Base-by-base conservation (phyloP, 148 eudicot genomes). In the Diospyros kaki region DNA sequence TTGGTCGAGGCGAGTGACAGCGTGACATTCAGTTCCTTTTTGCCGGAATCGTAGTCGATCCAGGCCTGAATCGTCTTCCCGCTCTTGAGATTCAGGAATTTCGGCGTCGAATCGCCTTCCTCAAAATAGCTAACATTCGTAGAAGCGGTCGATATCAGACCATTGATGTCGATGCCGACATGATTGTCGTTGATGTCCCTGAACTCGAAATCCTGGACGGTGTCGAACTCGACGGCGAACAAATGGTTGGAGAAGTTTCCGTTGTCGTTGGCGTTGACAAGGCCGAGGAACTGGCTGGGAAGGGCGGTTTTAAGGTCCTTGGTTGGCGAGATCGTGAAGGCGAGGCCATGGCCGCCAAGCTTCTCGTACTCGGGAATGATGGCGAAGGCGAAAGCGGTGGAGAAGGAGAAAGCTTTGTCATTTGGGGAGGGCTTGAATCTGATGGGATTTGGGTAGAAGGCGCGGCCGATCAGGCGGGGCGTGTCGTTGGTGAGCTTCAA, bases 301-400 rank as follows among this genome's bases (percentile, higher is more conserved):
- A 77, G 84, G 42, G 94, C 91, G 52, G 89, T 86, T 0, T 43
- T 46, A 5, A 91, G 85, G 15, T 80, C 87, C 42, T 80, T 85
- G 2, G 68, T 69, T 0, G 88, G 84, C 1, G 88, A 81, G n/a
- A 93, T 82, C 8, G 89, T 77, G 71, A 93, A 91, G 58, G 97
- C 97, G 15, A 93, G 77, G 2, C 98, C 97, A 83, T 93, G 98
- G 43, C 98, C 97, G 54, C 98, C 98, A 8, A 87, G 79, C 17
- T 85, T 86, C 46, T 71, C 50, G 67, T 86, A 88, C 75, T 89
- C 87, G 1, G 98, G 97, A 38, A 83, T 80, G 11, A 93, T 81
- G 38, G 80, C 84, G 77, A 93, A 89, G 2, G 89, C 94, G 54
- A 93, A 91, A n/a, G 87, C 83, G 1, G 94, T 87, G 13, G 97